Conservation (phyloP, 148 eudicot genomes). For the Vaccinium vitisidaea region DNA sequence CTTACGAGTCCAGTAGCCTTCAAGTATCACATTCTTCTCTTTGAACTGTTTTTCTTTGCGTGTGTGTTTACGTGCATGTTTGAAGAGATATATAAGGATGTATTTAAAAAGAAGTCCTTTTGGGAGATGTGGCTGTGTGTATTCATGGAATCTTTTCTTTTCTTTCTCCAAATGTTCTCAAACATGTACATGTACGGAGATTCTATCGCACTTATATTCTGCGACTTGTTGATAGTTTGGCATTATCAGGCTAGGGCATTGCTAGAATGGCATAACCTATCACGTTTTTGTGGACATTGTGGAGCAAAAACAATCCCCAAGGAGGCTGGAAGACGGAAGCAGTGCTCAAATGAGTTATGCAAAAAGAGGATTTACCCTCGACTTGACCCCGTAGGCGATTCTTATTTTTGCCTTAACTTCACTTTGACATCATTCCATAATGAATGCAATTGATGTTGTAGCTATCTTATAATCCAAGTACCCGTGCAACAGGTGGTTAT, state of each 20-base stretch:
- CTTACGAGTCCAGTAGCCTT: background rate
- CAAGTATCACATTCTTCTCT: background rate
- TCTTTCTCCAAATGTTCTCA: background rate
- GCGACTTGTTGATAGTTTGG: constrained; percentile 3
- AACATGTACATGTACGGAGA: background rate
- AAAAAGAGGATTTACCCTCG: constrained; percentile 89
- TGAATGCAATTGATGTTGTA: background rate
- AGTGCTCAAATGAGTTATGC: constrained; percentile 76
- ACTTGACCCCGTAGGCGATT: constrained; percentile 79
- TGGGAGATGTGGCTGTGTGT: background rate
- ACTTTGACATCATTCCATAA: background rate
- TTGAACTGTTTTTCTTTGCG: background rate
- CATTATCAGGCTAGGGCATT: constrained; percentile 76
- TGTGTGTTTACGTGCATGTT: background rate
- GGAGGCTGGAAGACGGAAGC: constrained; percentile 92
- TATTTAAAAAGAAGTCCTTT: background rate
- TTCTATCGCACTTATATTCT: background rate
- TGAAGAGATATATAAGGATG: background rate
- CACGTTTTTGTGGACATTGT: constrained; percentile 86
- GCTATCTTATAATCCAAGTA: background rate
- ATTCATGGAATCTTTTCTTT: background rate
- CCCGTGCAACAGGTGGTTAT: constrained; percentile 73
- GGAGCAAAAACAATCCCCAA: constrained; percentile 63
- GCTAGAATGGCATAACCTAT: constrained; percentile 73
- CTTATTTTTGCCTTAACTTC: constrained; percentile 1